phyloP scores from a whole-genome alignment of 352 stramenopile genomes.

The Plasmopara viticola region DNA sequence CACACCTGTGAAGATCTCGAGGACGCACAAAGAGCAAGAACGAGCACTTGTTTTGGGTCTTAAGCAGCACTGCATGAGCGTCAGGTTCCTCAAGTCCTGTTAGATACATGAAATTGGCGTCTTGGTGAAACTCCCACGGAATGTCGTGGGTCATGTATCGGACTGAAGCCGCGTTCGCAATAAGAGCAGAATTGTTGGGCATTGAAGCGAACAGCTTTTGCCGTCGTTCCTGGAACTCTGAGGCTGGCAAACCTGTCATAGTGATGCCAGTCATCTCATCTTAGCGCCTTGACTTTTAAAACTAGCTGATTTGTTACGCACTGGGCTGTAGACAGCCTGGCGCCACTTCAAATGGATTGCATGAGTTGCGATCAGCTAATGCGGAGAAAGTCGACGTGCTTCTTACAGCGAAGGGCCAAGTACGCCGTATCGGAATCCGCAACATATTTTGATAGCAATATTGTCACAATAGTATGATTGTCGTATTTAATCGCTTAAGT shows the following conservation, averaged over 20 bases:
- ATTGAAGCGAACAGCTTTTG: constrained; percentile 53
- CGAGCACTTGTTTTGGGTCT: constrained; percentile 47
- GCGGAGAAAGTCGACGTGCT: constrained; percentile 28
- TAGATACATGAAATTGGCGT: constrained; percentile 82
- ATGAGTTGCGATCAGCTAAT: constrained; percentile 10
- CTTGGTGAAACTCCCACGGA: constrained; percentile 82
- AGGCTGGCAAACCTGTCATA: constrained; percentile 36
- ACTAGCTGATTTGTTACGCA: constrained; percentile 8
- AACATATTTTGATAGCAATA: constrained; percentile 6
- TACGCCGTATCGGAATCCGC: constrained; percentile 12
- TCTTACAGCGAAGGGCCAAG: constrained; percentile 4
- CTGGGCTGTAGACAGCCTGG: constrained; percentile 46
- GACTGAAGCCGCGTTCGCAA: constrained; percentile 60
- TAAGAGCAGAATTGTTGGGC: constrained; percentile 65
- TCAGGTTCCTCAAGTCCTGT: constrained; percentile 76
- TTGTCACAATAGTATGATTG: not conserved
- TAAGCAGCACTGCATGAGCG: constrained; percentile 68
- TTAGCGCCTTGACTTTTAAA: too few species aligned
- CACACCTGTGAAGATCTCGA: constrained; percentile 57
- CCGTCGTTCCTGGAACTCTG: constrained; percentile 61
- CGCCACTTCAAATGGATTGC: constrained; percentile 49
- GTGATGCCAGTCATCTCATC: not conserved
- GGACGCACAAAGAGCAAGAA: constrained; percentile 78
- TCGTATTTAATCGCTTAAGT: constrained; percentile 6
- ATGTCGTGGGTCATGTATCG: constrained; percentile 88